Evolutionary conservation across 495 filamentous ascomycete species (phyloP), one percentile per base, ranked within the genome.

Genomic region (Penicillium simplicissimum): DNA sequence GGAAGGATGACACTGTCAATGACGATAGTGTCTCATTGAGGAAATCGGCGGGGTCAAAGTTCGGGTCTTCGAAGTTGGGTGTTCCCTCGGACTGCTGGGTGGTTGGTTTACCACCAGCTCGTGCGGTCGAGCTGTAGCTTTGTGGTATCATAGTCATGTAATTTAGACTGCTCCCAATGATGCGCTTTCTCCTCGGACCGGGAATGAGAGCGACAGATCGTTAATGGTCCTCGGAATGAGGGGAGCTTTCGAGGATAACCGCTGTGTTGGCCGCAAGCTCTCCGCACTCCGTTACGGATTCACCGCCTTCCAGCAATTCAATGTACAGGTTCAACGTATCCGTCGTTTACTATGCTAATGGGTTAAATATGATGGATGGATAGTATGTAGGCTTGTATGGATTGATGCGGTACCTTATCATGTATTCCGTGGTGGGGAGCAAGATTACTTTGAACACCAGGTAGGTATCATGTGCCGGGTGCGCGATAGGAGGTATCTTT

Each of bases 31-130:
- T 82, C 49, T 83, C 77, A 74, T 97, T 96, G 67, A 96, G 85
- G 75, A 92, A 96, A 38, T 88, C 84, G 66, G 85, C 88, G 17
- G 90, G 82, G 75, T 93, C 89, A 73, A 96, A 97, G 55, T 86
- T 82, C 11, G 87, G 83, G 48, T 81, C 77, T 31, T 90, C 80
- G 73, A 96, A 97, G 59, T 76, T 69, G 53, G 85, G 54, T 79
- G 82, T 54, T 86, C 81, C 55, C 78, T 82, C 58, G 82, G 79
- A 37, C 86, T 79, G 72, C 86, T 85, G 42, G 75, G 52, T 73
- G 59, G 61, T 40, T 31, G 66, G 40, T 48, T 65, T 67, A 14
- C 49, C 4, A 8, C 51, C 58, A 33, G 56, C 57, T 59, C 66
- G 63, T 9, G 55, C 37, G 9, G 61, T 64, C 21, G 63, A 65